These are phyloP conservation scores for Talaromyces stipitatus DNA, from an alignment of 495 filamentous ascomycete genomes.

Conservation along the genomic window DNA sequence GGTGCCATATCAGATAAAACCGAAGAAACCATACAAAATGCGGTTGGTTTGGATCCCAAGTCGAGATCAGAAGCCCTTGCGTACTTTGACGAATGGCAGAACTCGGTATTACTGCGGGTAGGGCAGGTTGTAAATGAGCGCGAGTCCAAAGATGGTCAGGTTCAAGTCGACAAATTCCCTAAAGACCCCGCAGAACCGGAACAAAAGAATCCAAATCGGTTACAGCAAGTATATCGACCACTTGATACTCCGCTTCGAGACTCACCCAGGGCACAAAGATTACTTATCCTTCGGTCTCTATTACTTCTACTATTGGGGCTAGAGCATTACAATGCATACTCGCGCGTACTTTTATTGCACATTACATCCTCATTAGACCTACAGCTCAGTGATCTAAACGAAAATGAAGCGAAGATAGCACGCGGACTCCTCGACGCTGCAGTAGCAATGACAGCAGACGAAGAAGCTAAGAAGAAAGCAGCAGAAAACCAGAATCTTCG, in stretches of 20 bases:
- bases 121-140: slow-evolving; percentile 58
- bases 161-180: background rate
- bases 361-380: slow-evolving; percentile 61
- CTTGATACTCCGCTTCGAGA: slow-evolving; percentile 35
- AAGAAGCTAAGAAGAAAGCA: slow-evolving; percentile 56
- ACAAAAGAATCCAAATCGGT: background rate
- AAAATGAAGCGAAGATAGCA: slow-evolving; percentile 69
- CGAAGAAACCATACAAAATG: background rate
- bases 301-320: slow-evolving; percentile 70
- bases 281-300: slow-evolving; percentile 51
- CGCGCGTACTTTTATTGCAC: slow-evolving; percentile 65
- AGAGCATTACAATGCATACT: slow-evolving; percentile 72
- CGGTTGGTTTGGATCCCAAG: background rate
- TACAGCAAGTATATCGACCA: slow-evolving; percentile 34
- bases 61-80: slow-evolving; percentile 35
- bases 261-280: slow-evolving; percentile 31
- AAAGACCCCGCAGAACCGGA: background rate
- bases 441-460: slow-evolving; percentile 59
- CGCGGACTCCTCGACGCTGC: slow-evolving; percentile 66
- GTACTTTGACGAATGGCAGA: slow-evolving; percentile 60
- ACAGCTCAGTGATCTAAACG: slow-evolving; percentile 53
- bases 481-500: slow-evolving; percentile 58
- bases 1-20: background rate
- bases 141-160: slow-evolving; percentile 20
- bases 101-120: slow-evolving; percentile 51